Percentiles rank a stretch among this genome's conserved stretches.
These are phyloP conservation scores for Cardamine occulta DNA, from an alignment of 345 rosid species.

Conservation along the genomic window DNA sequence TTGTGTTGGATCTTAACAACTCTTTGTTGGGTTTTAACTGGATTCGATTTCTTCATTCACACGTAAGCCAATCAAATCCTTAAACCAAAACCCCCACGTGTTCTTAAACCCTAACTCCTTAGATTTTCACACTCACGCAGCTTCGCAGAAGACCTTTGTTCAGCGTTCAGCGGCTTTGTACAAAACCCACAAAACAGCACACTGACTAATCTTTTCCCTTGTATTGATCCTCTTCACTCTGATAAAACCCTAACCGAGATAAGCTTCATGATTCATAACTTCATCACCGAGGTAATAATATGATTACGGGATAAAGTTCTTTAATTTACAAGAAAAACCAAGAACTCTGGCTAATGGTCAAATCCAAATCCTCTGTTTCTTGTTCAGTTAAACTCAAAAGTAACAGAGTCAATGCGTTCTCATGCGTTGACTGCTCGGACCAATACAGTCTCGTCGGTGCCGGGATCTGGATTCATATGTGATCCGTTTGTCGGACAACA, in stretches of 20 bases:
- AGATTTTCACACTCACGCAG: constrained; percentile 41
- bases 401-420: constrained; percentile 32
- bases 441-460: background rate
- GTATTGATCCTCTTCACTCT: constrained; percentile 51
- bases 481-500: constrained; percentile 65
- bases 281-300: constrained; percentile 51
- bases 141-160: constrained; percentile 63
- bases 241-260: constrained; percentile 46
- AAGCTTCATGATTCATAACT: constrained; percentile 50
- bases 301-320: background rate
- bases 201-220: constrained; percentile 54
- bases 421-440: constrained; percentile 26
- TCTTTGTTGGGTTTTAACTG: constrained; percentile 63
- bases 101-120: background rate
- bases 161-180: constrained; percentile 52
- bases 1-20: constrained; percentile 73
- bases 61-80: constrained; percentile 50
- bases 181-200: constrained; percentile 55
- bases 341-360: background rate
- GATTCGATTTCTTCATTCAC: constrained; percentile 66
- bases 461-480: constrained; percentile 48
- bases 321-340: background rate
- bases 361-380: constrained; percentile 16
- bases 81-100: background rate
- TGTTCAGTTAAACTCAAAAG: constrained; percentile 55